Evolutionary conservation across 1,284 basidiomycete species (phyloP).

Genomic region (Pseudozyma tsukubaensis): DNA sequence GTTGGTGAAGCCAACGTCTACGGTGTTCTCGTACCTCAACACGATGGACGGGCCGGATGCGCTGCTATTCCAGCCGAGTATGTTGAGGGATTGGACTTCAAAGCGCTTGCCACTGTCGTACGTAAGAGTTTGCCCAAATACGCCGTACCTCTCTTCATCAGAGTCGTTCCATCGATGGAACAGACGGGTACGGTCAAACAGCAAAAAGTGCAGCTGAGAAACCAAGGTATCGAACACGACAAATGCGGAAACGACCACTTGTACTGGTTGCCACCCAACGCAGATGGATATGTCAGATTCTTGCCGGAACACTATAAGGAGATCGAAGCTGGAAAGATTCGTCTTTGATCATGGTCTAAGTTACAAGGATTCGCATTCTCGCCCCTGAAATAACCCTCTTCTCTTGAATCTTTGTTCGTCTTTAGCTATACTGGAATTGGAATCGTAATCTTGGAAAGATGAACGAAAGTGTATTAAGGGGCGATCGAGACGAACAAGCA

Average conservation of each 20-base stretch:
- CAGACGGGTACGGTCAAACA: constrained; percentile 67
- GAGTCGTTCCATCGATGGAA: constrained; percentile 64
- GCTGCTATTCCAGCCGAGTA: constrained; percentile 64
- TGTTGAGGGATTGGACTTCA: constrained; percentile 51
- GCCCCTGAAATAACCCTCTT: no score
- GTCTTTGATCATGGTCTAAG: constrained; percentile 28
- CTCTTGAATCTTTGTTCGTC: no score
- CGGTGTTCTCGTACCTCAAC: constrained; percentile 67
- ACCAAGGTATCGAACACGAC: constrained; percentile 67
- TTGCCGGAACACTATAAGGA: constrained; percentile 42
- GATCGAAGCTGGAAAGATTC: constrained; percentile 56
- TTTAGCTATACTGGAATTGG: no score
- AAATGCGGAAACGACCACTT: constrained; percentile 52
- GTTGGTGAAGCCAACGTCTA: constrained; percentile 68
- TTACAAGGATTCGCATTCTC: no score
- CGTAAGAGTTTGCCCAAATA: constrained; percentile 66
- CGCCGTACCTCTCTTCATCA: constrained; percentile 68
- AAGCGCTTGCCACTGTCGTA: constrained; percentile 56
- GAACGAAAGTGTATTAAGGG: no score
- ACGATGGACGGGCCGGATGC: constrained; percentile 69
- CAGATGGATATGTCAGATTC: constrained; percentile 57
- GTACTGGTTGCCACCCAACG: constrained; percentile 60
- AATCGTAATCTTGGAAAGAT: no score
- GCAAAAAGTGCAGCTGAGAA: constrained; percentile 65
- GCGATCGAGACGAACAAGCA: no score